phyloP scores from a whole-genome alignment of 1,284 basidiomycete genomes.

The Pseudozyma flocculosa region DNA sequence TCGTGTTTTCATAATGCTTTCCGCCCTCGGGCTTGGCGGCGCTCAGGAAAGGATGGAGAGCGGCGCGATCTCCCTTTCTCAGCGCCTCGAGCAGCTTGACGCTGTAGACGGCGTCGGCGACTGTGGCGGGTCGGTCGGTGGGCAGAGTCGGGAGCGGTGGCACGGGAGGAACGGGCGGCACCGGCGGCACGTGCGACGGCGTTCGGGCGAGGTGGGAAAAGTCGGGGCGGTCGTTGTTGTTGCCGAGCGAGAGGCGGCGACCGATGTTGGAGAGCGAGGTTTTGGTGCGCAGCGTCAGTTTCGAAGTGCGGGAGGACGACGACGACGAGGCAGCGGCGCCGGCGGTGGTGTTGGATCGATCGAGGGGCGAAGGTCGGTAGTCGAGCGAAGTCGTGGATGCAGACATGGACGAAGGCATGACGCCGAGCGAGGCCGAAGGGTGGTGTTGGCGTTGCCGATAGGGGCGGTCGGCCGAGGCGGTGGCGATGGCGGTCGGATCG shows the following conservation, averaged over 20 bases:
- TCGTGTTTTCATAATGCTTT: conserved; percentile 35
- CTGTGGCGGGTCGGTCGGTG: conserved; percentile 1
- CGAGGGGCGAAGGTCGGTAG: too few species aligned
- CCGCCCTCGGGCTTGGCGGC: conserved; percentile 5
- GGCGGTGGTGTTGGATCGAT: too few species aligned
- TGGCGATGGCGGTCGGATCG: too few species aligned
- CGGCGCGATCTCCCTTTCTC: conserved; percentile 37
- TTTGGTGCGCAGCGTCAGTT: background rate
- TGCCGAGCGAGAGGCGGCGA: background rate
- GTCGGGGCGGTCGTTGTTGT: background rate
- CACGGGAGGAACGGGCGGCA: background rate
- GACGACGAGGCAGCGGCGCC: background rate
- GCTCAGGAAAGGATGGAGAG: conserved; percentile 54
- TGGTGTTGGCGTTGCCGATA: too few species aligned
- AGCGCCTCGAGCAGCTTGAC: conserved; percentile 78
- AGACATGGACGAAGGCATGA: too few species aligned
- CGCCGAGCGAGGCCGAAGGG: too few species aligned
- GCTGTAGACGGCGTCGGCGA: conserved; percentile 60
- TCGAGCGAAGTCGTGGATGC: too few species aligned
- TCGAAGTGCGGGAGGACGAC: background rate
- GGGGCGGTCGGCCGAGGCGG: too few species aligned
- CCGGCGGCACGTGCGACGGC: too few species aligned
- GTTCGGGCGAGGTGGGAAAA: background rate
- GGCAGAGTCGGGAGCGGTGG: background rate
- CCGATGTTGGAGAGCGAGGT: background rate